phyloP scores from a whole-genome alignment of 2,329 filamentous ascomycete species.

The Domatiomyces catenatus region DNA sequence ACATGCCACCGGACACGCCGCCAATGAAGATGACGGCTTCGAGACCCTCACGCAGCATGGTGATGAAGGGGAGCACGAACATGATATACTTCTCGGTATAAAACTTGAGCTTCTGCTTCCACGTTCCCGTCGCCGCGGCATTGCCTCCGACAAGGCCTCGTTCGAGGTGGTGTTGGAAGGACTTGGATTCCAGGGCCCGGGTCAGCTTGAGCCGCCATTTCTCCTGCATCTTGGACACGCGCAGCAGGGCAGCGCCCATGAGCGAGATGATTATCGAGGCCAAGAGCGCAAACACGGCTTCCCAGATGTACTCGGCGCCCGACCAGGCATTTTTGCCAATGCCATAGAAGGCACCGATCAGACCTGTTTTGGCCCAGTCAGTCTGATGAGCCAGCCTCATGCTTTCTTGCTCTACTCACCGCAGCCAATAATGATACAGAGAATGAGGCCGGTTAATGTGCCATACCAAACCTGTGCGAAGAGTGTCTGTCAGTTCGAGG shows the following conservation, averaged over 20 bases:
- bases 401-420: conserved; percentile 16
- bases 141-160: conserved; percentile 10
- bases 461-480: conserved; percentile 50
- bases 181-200: conserved; percentile 46
- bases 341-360: conserved; percentile 61
- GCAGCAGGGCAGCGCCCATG: conserved; percentile 65
- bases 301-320: conserved; percentile 59
- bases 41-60: conserved; percentile 70
- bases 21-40: conserved; percentile 78
- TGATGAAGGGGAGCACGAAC: conserved; percentile 76
- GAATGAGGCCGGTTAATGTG: conserved; percentile 43
- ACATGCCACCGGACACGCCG: conserved; percentile 62
- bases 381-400: too few relatives aligned
- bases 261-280: conserved; percentile 67
- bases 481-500: not conserved
- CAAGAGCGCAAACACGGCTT: conserved; percentile 61
- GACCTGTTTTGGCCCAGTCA: conserved; percentile 17
- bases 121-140: conserved; percentile 39
- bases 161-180: conserved; percentile 12
- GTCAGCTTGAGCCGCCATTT: conserved; percentile 80
- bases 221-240: conserved; percentile 66
- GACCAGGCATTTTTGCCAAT: conserved; percentile 53
- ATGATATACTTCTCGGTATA: conserved; percentile 67
- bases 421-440: conserved; percentile 50
- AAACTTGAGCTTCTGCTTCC: conserved; percentile 1